A percentile compares a stretch with the other conserved stretches of the same genome.
These are phyloP conservation scores for Cladosporium sp. DNA, from an alignment of 2,329 filamentous ascomycete genomes.

Conservation along the genomic window DNA sequence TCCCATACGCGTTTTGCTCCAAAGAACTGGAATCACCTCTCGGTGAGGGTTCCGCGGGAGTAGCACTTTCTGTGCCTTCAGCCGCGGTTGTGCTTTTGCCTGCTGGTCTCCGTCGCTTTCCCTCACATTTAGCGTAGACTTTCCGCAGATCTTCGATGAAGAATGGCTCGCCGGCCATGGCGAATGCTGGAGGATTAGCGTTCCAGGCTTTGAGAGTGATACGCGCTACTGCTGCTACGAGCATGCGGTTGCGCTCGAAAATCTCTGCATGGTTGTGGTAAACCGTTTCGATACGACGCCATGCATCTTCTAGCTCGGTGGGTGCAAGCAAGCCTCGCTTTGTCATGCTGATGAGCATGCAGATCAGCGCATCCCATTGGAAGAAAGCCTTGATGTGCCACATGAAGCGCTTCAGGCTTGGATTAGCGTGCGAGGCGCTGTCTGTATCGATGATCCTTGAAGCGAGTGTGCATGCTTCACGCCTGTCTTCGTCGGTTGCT, in stretches of 20 bases:
- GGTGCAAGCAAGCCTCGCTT: constrained; percentile 18
- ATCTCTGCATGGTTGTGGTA: constrained; percentile 40
- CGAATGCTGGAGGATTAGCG: constrained; percentile 15
- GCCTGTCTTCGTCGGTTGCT: constrained; percentile 26
- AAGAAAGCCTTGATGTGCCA: constrained; percentile 50
- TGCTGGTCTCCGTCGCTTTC: background rate
- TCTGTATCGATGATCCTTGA: constrained; percentile 38
- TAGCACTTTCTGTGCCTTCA: background rate
- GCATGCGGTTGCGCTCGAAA: constrained; percentile 30
- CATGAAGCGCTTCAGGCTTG: constrained; percentile 40
- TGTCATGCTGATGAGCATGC: constrained; percentile 31
- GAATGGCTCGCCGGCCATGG: constrained; percentile 11
- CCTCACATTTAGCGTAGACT: background rate
- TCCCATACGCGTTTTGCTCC: background rate
- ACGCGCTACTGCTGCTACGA: constrained; percentile 39
- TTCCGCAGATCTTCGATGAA: constrained; percentile 14
- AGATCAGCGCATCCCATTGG: constrained; percentile 37
- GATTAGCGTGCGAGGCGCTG: constrained; percentile 35
- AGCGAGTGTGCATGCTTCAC: constrained; percentile 36
- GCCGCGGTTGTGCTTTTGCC: background rate
- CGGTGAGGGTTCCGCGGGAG: background rate
- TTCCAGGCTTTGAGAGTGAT: constrained; percentile 43
- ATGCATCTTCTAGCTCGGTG: constrained; percentile 32
- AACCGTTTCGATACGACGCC: constrained; percentile 40
- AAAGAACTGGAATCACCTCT: background rate